Base-by-base conservation (phyloP, 2,329 filamentous ascomycete genomes). In the Stachybotrys chlorohalonatus region DNA sequence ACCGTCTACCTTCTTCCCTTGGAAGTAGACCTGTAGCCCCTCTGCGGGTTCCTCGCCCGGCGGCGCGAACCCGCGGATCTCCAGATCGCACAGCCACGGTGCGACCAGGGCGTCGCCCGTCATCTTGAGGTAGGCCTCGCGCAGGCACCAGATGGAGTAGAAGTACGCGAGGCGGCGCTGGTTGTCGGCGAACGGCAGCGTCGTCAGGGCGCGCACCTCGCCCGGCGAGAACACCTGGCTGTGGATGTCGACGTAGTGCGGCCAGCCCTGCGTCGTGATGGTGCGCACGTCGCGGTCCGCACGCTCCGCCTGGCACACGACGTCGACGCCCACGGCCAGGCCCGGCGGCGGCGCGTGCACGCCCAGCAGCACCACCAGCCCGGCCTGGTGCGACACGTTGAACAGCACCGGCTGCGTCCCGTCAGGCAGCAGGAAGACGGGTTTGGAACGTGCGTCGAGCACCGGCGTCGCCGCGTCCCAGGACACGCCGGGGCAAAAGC, bases 51-150 rank as follows among this genome's bases (percentile, higher is more conserved):
- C 48, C n/a, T 63, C 62, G 49, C 66, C 66, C 4, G 85, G 84
- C 51, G 84, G 79, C 52, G 75, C 73, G 53, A 89, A 86, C 51
- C 76, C 72, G 55, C 76, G 73, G 64, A 93, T 89, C 62, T 91
- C 85, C 8, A 92, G 72, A 52, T 87, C 80, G 52, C 73, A 74
- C 51, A 93, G 75, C 89, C 89, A 93, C 5, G 76, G 75, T 0
- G 89, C 89, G 8, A 91, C 74, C 55, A 93, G 75, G 0, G 87
- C 89, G 63, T 92, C 87, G 31, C 89, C 89, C 32, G 87, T 88
- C 73, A 93, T 84, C 79, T 92, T 93, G 69, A 92, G 84, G 66
- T 89, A 92, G 1, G 87, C 85, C 72, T 93, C 89, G 62, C 89
- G 84, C 67, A 90, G 78, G 67, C 86, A 89, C 85, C 88, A 93